Base-by-base conservation (phyloP, 371 early-diverging fungal genomes). In the Rhizopus arrhizus region DNA sequence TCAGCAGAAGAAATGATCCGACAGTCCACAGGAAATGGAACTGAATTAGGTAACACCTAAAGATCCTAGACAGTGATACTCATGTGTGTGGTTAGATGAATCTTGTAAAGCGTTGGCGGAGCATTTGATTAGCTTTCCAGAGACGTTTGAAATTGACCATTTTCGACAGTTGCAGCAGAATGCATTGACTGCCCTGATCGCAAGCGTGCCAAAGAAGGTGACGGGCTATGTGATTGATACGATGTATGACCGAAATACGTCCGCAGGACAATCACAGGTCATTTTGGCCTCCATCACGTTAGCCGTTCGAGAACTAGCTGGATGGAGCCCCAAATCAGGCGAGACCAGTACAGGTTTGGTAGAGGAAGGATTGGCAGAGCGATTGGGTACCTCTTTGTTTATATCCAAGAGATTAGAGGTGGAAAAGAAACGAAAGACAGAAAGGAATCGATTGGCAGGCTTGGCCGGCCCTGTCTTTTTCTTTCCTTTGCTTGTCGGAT, bases 401-500 rank as follows among this genome's bases (percentile, higher is more conserved):
- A 65, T 68, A 28, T 81, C 81, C 12, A 64, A 59, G 38, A 65
- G 72, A 36, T 68, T 65, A 52, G 68, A 72, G 36, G 29, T 74
- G 2, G 66, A 74, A 34, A 63, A 61, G 16, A 61, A 54, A 15
- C 53, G 60, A 5, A 45, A 50, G 32, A 58, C 57, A 9, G 45
- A 60, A 33, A 58, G 55, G n/a, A 80, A 81, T 35, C 38, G 52
- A 4, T 43, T 81, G 6, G 61, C 69, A 53, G 78, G 77, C 41
- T 45, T 78, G 15, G 77, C 75, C 2, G 73, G 76, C 0, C 61
- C 68, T 16, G 55, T 68, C 16, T 78, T 81, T 56, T 81, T 81
- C 46, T 78, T 76, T 22, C 81, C 81, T 5, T 50, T 81, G 31
- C 29, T 81, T 0, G 71, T 72, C 12, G 81, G 81, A 2, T 81